Evolutionary conservation across 108 stramenopile species (phyloP).

Genomic region (Nitzschia sp.): DNA sequence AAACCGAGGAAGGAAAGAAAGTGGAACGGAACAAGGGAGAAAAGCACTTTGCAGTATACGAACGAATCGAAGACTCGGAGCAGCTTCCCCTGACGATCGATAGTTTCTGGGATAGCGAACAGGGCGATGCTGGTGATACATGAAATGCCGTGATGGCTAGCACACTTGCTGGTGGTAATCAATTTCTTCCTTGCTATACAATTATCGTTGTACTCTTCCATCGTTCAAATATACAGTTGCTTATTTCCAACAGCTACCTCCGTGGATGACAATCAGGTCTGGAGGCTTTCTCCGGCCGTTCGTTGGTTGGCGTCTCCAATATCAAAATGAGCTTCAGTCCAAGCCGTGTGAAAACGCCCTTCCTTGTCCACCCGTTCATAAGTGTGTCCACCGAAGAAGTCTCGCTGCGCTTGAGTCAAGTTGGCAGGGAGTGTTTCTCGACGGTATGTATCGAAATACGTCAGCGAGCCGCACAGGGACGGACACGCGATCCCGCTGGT

Average conservation of each 20-base stretch:
- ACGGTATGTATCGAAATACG: constrained; percentile 91
- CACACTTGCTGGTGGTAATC: too few species aligned
- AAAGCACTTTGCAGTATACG: constrained; percentile 84
- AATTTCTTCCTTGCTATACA: too few species aligned
- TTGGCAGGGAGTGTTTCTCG: constrained; percentile 74
- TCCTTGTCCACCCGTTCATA: constrained; percentile 69
- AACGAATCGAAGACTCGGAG: constrained; percentile 42
- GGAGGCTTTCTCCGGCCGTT: constrained; percentile 67
- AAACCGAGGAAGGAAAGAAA: constrained; percentile 98
- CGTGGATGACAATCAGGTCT: too few species aligned
- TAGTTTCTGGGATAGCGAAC: background rate
- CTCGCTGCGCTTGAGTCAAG: constrained; percentile 92
- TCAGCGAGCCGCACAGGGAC: constrained; percentile 82
- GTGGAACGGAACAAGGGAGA: constrained; percentile 76
- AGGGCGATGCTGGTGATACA: background rate
- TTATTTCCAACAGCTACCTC: too few species aligned
- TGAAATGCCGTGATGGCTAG: too few species aligned
- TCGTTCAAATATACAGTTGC: too few species aligned
- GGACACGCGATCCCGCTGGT: constrained; percentile 85
- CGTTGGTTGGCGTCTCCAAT: constrained; percentile 86
- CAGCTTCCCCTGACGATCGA: background rate
- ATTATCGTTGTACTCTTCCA: too few species aligned
- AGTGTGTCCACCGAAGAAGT: constrained; percentile 96
- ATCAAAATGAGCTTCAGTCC: constrained; percentile 63
- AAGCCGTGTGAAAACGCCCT: constrained; percentile 62